Base-by-base conservation (phyloP, 495 filamentous ascomycete genomes). In the Penicillium waksmanii region DNA sequence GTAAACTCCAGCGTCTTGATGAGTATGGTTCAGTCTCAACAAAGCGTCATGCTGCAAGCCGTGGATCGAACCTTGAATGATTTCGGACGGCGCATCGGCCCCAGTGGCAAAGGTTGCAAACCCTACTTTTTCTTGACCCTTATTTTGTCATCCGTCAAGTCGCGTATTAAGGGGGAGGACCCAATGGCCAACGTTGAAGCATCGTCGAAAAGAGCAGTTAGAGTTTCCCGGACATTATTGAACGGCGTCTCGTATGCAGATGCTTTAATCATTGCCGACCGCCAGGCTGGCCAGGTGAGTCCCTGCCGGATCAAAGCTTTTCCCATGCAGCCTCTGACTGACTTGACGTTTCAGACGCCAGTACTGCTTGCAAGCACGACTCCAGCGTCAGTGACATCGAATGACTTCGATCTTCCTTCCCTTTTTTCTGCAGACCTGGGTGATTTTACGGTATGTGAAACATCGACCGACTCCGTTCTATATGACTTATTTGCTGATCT, bases 21-120 rank as follows among this genome's bases (percentile, higher is more conserved):
- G 44, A 70, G 74, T 12, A 67, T 78, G 64, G 61, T 75, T 0
- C 68, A 71, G 33, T 77, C 74, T 0, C 75, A 78, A 50, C 74
- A 75, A 33, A 64, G 56, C 9, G 73, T 74, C 9, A 65, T 78
- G 65, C n/a, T 78, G 3, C 60, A 65, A 34, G 74, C 70, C 0
- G 68, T 77, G 4, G 73, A 77, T 31, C 71, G 68, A 1, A 71
- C 68, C 11, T 42, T 71, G 15, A 62, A 76, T 31, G 67, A 68
- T 9, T 73, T 78, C 17, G 71, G 68, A 9, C 67, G 66, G 23
- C 62, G 73, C 21, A 66, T 76, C 21, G 60, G 58, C 3, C 44
- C 61, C 0, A 64, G 61, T 51, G 73, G 74, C 1, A 73, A 69
- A 23, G 74, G 74, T 5, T 64, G 59, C 55, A 78, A 78, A 54